Percentiles rank a stretch among this genome's conserved stretches.
phyloP scores from a whole-genome alignment of 108 stramenopile genomes.

The Cylindrotheca fusiformis region DNA sequence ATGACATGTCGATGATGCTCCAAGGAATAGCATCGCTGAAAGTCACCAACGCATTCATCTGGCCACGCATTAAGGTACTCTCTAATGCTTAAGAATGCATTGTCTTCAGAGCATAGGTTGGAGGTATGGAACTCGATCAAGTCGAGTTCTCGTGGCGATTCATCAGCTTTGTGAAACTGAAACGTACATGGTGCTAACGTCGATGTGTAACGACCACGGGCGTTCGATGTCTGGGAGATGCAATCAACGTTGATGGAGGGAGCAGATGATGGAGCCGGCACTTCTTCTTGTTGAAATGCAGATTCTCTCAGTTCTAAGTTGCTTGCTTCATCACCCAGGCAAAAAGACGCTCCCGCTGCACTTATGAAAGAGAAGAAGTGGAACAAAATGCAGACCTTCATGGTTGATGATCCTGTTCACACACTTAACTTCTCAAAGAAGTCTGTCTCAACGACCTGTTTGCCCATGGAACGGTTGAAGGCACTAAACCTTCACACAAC shows the following conservation, averaged over 20 bases:
- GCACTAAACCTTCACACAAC: too few relatives aligned
- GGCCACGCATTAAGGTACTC: conserved; percentile 22
- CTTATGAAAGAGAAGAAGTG: too few relatives aligned
- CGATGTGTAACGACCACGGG: conserved; percentile 24
- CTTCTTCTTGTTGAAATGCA: too few relatives aligned
- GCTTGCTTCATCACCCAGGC: too few relatives aligned
- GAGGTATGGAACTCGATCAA: conserved; percentile 24
- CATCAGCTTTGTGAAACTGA: conserved; percentile 14
- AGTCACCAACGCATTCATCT: conserved; percentile 40
- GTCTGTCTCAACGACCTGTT: too few relatives aligned
- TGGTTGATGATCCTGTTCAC: too few relatives aligned
- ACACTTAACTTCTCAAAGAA: too few relatives aligned
- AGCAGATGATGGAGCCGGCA: conserved; percentile 23
- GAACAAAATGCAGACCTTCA: too few relatives aligned
- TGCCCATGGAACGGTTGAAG: too few relatives aligned
- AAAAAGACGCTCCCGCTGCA: too few relatives aligned
- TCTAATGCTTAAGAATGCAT: conserved; percentile 13
- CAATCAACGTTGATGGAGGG: conserved; percentile 9
- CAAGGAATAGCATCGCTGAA: conserved; percentile 24
- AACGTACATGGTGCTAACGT: conserved; percentile 18
- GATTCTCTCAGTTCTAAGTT: too few relatives aligned
- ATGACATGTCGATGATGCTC: conserved; percentile 4
- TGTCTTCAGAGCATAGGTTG: conserved; percentile 16
- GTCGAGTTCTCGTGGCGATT: neutral
- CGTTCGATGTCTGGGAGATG: conserved; percentile 15